Conservation (phyloP, 805 yeast species). For the Barnettozyma wickerhamii region DNA sequence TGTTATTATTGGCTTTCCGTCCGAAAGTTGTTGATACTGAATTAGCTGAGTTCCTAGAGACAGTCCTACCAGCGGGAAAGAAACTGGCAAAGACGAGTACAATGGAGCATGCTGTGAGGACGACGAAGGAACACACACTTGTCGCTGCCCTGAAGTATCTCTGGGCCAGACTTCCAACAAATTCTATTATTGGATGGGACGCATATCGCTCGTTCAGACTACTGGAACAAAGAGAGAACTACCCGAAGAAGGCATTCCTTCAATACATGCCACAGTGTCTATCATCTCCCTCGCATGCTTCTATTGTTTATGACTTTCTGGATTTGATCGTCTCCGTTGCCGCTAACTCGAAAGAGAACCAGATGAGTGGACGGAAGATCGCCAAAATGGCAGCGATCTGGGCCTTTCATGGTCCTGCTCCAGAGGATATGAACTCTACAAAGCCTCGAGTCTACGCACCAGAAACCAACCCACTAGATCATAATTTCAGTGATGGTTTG, state of each 20-base stretch:
- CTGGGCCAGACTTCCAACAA: constrained; percentile 82
- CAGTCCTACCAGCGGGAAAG: constrained; percentile 56
- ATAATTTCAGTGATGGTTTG: constrained; percentile 62
- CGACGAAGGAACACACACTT: constrained; percentile 64
- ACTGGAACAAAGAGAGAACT: constrained; percentile 59
- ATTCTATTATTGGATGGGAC: constrained; percentile 83
- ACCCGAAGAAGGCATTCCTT: constrained; percentile 68
- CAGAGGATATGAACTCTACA: background rate
- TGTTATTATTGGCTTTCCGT: constrained; percentile 71
- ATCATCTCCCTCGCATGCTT: constrained; percentile 81
- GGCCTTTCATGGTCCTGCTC: constrained; percentile 62
- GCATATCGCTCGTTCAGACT: constrained; percentile 67
- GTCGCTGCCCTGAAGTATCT: constrained; percentile 73
- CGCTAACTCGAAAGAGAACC: constrained; percentile 72
- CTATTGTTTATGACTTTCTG: constrained; percentile 82
- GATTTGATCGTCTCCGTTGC: constrained; percentile 75
- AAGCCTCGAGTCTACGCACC: constrained; percentile 13
- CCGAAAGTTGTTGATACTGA: constrained; percentile 61
- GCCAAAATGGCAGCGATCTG: constrained; percentile 81
- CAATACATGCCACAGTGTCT: constrained; percentile 82
- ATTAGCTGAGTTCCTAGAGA: constrained; percentile 51
- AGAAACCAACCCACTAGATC: constrained; percentile 19
- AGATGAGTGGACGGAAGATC: constrained; percentile 74
- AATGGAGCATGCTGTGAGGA: constrained; percentile 39
- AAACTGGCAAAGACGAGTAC: constrained; percentile 40